Evolutionary conservation across 345 rosid species (phyloP), one percentile per base, ranked within the genome.

Genomic region (Cardamine chenopodiifolia): DNA sequence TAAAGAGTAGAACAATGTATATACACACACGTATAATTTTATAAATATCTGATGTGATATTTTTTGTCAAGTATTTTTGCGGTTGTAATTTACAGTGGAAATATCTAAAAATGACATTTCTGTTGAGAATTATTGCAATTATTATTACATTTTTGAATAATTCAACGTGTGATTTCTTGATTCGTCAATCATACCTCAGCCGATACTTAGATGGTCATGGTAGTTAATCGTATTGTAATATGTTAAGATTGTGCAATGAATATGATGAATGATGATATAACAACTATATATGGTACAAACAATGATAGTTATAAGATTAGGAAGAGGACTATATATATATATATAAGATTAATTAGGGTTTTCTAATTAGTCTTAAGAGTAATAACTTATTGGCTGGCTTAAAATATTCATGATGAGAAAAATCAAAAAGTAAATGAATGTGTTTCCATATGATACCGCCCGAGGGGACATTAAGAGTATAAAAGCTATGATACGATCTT

Each of bases 341-440:
- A 17, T 18, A 59, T 39, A 39, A 60, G 55, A 28, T 52, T 18
- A 19, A 31, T 5, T 59, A 28, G 62, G 68, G 29, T 52, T 61
- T 31, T 22, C 6, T 53, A 52, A 15, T 18, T 26, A 58, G 62
- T 39, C 18, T 42, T 32, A 75, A 52, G 48, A 58, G 31, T 62
- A 44, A 54, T 5, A 61, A 29, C 19, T 44, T 17, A 62, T 53
- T 62, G 74, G 65, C 20, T 76, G 71, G 60, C 35, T 45, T 69
- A 32, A 34, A 45, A 54, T 25, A 62, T 0, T 64, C 44, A 76
- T 76, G 53, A 76, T 76, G 80, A 76, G 52, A 62, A 76, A 76
- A 76, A 70, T 76, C 71, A 70, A 76, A 76, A 76, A 70, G 71
- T 14, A 69, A 70, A 76, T 76, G 70, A 76, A 62, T 68, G 53